Base-by-base conservation (phyloP, 2,329 filamentous ascomycete species). In the Pleomassaria siparia region DNA sequence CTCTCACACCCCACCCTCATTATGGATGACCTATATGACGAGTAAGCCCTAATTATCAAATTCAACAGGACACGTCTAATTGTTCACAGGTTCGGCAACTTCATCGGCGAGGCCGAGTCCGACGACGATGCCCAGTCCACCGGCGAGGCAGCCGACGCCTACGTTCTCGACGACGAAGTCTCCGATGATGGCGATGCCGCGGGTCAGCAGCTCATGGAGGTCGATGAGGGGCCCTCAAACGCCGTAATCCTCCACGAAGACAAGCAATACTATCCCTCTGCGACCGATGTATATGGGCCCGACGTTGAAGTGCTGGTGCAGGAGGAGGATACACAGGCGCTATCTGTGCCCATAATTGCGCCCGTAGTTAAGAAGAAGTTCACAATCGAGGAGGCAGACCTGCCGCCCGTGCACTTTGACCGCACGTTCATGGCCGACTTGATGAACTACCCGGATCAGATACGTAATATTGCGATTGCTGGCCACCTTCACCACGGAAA, bases 251-350 rank as follows among this genome's bases (percentile, higher is more conserved):
- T 99, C 37, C 94, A 99, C 74, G 94, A 99, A 78, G 94, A 99
- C 76, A 99, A 99, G 73, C 94, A 97, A 70, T 99, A 99, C 73
- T 99, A 99, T 69, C 94, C 94, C 24, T 96, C 91, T n/a, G 94
- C 94, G 47, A 86, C 92, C 67, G 94, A 99, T 72, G 86, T 96
- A 33, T 99, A 97, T 69, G 94, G 94, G 43, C 81, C 85, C 60
- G 91, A 94, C 73, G 94, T 99, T 62, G 94, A 99, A 74, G 94
- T 92, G 1, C 76, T 96, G 72, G 92, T 99, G 29, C 89, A 97
- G 67, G 94, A 99, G 72, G 94, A 97, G 75, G 94, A 99, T 77
- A 88, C 91, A 50, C 94, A 99, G 71, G 88, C 91, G 39, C 80
- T 99, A 53, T 85, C 89, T 24, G 85, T 96, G 64, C 94, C 94